Base-by-base conservation (phyloP, 2,329 filamentous ascomycete species). In the Xylaria sp. region DNA sequence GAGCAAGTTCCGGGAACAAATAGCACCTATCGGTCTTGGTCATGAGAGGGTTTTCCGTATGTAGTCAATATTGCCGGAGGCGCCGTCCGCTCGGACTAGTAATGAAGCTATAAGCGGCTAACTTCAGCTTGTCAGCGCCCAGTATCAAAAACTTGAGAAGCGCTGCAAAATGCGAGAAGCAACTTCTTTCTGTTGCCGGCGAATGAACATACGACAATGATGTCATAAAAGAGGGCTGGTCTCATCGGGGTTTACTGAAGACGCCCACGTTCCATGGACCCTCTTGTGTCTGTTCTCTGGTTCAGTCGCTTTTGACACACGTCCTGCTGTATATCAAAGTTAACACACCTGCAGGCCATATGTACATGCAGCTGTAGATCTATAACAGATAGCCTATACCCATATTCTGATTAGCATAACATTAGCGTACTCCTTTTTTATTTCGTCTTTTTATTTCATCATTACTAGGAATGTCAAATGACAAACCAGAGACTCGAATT, bases 301-400 rank as follows among this genome's bases (percentile, higher is more conserved):
- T 48, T 59, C 26, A 44, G n/a, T 61, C 13, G 58, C 60, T 23
- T 31, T 56, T 51, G 49, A 48, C 17, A 56, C 40, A 20, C 38
- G 23, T 40, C 13, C 38, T 40, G 13, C 38, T 26, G 15, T 44
- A 46, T 53, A 68, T 59, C 38, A 58, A 56, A 28, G 51, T 51
- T 23, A 63, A 56, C 51, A 62, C 58, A 49, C 60, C 64, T 68
- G 65, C 65, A 68, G 46, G 62, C 57, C 53, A 70, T 65, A 58
- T 38, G n/a, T 56, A 51, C 63, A 63, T 65, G 58, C 44, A 56
- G 57, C 44, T 53, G 20, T 48, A 59, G 42, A 42, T 60, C 38
- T 31, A 31, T 48, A 15, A 49, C 9, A 53, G 28, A n/a, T 23
- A 38, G 7, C 23, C 9, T 58, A 15, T 48, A 63, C 57, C 59